A percentile compares a stretch with the other conserved stretches of the same genome.
Evolutionary conservation across 1,139 yeast genomes (phyloP).

Genomic region (Groenewaldozyma auringiensis): DNA sequence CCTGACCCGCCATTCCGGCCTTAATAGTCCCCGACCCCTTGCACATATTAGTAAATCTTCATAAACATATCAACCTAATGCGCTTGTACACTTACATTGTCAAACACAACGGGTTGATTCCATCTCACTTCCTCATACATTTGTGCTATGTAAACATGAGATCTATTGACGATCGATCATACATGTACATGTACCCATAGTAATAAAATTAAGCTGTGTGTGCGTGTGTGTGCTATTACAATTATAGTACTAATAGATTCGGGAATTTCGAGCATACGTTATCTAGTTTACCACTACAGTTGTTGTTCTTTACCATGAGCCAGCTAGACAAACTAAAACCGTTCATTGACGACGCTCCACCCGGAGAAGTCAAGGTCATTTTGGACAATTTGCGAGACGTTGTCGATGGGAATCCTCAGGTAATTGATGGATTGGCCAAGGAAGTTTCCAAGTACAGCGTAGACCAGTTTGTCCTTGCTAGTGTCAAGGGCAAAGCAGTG

Average conservation of each 20-base stretch:
- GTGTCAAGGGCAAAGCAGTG: constrained; percentile 26
- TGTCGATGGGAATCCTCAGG: constrained; percentile 29
- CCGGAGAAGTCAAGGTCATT: constrained; percentile 39
- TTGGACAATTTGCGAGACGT: constrained; percentile 28
- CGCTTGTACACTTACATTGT: constrained; percentile 40
- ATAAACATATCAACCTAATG: background rate
- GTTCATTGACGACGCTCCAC: constrained; percentile 47
- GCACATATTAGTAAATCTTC: constrained; percentile 1
- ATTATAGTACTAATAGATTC: too few species aligned
- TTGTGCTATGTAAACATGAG: too few species aligned
- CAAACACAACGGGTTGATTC: constrained; percentile 87
- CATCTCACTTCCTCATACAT: constrained; percentile 35
- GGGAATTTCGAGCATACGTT: too few species aligned
- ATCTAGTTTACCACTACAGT: too few species aligned
- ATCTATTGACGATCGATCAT: constrained; percentile 18
- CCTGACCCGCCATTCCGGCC: constrained; percentile 93
- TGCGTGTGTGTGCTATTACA: too few species aligned
- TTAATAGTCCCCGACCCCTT: constrained; percentile 80
- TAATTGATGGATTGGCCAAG: constrained; percentile 24
- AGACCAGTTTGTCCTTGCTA: constrained; percentile 36
- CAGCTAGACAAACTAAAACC: background rate
- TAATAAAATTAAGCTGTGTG: too few species aligned
- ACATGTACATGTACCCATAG: too few species aligned
- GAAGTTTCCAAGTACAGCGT: constrained; percentile 41
- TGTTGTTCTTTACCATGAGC: background rate